These are phyloP conservation scores for Podila verticillata DNA, from an alignment of 192 early-diverging fungal genomes.

Conservation along the genomic window DNA sequence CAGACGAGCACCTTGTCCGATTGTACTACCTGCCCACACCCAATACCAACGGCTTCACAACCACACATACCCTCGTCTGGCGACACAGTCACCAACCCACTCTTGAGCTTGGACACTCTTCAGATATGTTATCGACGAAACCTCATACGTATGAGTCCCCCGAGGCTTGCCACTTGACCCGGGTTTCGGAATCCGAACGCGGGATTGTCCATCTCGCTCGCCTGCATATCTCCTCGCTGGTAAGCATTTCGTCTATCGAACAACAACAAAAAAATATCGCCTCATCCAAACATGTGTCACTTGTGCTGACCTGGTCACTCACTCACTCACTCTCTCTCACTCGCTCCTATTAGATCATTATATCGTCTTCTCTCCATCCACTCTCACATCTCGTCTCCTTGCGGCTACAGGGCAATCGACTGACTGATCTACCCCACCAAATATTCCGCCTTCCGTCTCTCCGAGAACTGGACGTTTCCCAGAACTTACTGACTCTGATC, in stretches of 20 bases:
- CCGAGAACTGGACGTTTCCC: constrained; percentile 46
- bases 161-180: constrained; percentile 22
- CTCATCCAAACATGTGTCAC: no score
- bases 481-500: constrained; percentile 29
- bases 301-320: no score
- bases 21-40: constrained; percentile 47
- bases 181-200: constrained; percentile 31
- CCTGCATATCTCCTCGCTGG: constrained; percentile 34
- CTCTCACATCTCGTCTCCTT: constrained; percentile 42
- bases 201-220: constrained; percentile 38
- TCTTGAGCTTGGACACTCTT: background rate
- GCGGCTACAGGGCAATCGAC: constrained; percentile 34
- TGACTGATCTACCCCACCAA: constrained; percentile 35
- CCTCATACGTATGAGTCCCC: background rate
- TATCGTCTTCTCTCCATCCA: constrained; percentile 31
- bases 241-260: background rate
- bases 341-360: constrained; percentile 29
- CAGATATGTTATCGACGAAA: background rate
- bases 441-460: constrained; percentile 39
- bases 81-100: constrained; percentile 1
- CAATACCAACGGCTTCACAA: constrained; percentile 42
- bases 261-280: background rate
- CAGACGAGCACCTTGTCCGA: constrained; percentile 39
- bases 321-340: background rate
- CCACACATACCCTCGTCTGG: constrained; percentile 32